Evolutionary conservation across 2,329 filamentous ascomycete genomes (phyloP).

Genomic region (Ophiocordyceps camponoti-floridani): DNA sequence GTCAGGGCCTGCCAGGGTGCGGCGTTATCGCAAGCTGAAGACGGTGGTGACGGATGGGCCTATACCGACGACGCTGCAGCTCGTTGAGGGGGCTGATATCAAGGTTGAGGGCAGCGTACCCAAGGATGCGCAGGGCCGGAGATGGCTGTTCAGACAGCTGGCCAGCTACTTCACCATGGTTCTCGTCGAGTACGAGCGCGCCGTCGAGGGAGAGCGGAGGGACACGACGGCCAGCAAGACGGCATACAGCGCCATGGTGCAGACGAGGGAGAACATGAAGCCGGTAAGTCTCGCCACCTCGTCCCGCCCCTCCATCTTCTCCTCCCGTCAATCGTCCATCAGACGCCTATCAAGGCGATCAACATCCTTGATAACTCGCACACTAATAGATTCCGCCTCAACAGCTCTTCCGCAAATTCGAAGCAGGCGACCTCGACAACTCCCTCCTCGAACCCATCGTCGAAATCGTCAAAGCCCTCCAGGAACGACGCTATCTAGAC

Average conservation of each 20-base stretch:
- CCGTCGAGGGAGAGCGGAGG: conserved; percentile 46
- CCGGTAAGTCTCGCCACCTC: conserved; percentile 29
- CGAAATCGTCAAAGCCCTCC: conserved; percentile 81
- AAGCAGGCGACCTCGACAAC: conserved; percentile 62
- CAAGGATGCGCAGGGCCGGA: conserved; percentile 43
- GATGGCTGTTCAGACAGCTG: conserved; percentile 70
- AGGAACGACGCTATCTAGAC: conserved; percentile 83
- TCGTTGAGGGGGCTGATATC: conserved; percentile 77
- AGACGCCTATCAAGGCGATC: neutral
- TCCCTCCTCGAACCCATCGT: conserved; percentile 66
- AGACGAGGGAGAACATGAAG: conserved; percentile 72
- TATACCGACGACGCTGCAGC: conserved; percentile 68
- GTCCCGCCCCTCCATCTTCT: neutral
- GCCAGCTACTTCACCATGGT: conserved; percentile 95
- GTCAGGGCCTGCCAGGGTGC: conserved; percentile 47
- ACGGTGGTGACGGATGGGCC: conserved; percentile 53
- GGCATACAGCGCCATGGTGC: conserved; percentile 70
- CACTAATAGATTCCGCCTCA: neutral
- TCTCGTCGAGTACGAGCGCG: conserved; percentile 69
- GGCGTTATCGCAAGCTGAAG: conserved; percentile 50
- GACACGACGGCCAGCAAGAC: conserved; percentile 63
- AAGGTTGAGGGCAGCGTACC: conserved; percentile 51
- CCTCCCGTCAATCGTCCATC: neutral
- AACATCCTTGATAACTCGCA: neutral
- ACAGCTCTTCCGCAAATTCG: conserved; percentile 71